Conservation (phyloP, 2,329 filamentous ascomycete genomes). For the Leptodontidium sp. region DNA sequence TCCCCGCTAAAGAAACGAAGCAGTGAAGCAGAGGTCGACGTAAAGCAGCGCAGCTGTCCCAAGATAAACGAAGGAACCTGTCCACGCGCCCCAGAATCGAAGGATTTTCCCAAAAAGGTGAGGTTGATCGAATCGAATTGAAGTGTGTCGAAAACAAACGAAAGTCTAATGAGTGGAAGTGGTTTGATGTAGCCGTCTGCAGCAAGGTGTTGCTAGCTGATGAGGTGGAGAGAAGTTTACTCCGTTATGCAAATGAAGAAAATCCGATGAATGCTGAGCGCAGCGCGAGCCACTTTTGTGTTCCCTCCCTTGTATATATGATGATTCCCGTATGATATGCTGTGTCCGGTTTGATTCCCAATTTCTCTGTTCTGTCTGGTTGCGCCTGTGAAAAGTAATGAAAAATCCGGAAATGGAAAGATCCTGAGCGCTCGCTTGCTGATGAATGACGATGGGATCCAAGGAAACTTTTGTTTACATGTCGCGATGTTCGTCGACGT, state of each 20-base stretch:
- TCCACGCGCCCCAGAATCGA: conserved; percentile 20
- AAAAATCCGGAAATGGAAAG: conserved; percentile 32
- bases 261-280: conserved; percentile 39
- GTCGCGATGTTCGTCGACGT: conserved; percentile 22
- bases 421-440: conserved; percentile 29
- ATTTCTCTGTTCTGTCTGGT: conserved; percentile 36
- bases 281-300: conserved; percentile 48
- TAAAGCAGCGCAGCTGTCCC: conserved; percentile 22
- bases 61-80: conserved; percentile 22
- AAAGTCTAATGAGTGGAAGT: conserved; percentile 36
- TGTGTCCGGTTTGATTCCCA: conserved; percentile 30
- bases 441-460: conserved; percentile 29
- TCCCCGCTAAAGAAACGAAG: background rate
- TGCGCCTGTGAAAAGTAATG: conserved; percentile 37
- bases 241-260: conserved; percentile 14
- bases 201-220: conserved; percentile 9
- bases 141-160: conserved; percentile 28
- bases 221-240: conserved; percentile 6
- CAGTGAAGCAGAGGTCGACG: conserved; percentile 10
- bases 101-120: background rate
- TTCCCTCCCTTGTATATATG: conserved; percentile 43
- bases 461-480: conserved; percentile 38
- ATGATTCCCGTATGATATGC: conserved; percentile 35
- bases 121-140: conserved; percentile 8
- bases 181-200: conserved; percentile 9